Base-by-base conservation (phyloP, 805 yeast genomes). In the Yamadazyma paraphyllophila region DNA sequence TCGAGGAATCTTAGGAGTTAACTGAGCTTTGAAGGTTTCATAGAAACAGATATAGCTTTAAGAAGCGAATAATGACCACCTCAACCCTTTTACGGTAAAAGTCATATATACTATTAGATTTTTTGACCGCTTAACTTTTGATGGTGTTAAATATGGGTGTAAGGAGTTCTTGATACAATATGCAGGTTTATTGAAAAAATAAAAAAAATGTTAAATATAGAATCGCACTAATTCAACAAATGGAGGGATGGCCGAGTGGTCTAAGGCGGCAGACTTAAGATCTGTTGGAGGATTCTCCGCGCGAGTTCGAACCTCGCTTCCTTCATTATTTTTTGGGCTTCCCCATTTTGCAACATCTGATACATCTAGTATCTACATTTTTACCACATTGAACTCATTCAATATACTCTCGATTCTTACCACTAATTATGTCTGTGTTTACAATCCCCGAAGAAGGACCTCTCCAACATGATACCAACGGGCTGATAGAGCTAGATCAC, bases 161-260 rank as follows among this genome's bases (percentile, higher is more conserved):
- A 29, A 29, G 32, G 32, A 7, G 13, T 29, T 29, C 24, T 20
- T 20, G 24, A 3, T 20, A 4, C 6, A 6, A 20, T 3, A 20
- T 20, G 6, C 24, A 4, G 24, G 6, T 6, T 20, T 4, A 6
- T 20, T 9, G 7, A 11, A 9, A 5, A 29, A 29, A 4, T 4
- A 29, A 7, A 29, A 29, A 29, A 11, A 29, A 29, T n/a, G n/a
- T n/a, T n/a, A n/a, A n/a, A n/a, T n/a, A n/a, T n/a, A n/a, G n/a
- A n/a, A n/a, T n/a, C n/a, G n/a, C n/a, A n/a, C n/a, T n/a, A 11
- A 11, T 4, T 29, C 8, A 29, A 29, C 8, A 29, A 29, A 5
- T 56, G 73, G 73, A 67, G 71, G 73, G 73, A 64, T 67, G 73
- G 73, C 73, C 73, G 73, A 67, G 73, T 67, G 71, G 73, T 67